Evolutionary conservation across 805 yeast species (phyloP).

Genomic region (Cyberlindnera lachancei): DNA sequence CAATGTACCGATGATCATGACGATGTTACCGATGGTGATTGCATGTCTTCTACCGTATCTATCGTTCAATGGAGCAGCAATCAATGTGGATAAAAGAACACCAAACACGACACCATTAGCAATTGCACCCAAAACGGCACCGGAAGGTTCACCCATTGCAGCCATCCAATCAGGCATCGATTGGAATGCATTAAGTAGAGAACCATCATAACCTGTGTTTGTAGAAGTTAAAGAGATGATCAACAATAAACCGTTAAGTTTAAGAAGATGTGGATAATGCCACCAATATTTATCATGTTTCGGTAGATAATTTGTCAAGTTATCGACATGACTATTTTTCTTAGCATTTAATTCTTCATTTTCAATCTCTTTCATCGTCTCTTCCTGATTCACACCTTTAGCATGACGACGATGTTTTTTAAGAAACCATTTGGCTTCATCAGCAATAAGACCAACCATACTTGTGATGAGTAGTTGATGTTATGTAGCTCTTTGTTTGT

Average conservation of each 20-base stretch:
- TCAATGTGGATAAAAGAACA: conserved; percentile 23
- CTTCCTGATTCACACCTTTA: background rate
- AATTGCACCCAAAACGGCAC: conserved; percentile 34
- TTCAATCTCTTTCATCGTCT: background rate
- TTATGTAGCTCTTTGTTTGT: too few relatives aligned
- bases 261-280: conserved; percentile 30
- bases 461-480: too few relatives aligned
- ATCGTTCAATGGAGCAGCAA: conserved; percentile 28
- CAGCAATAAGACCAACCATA: conserved; percentile 17
- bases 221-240: conserved; percentile 39
- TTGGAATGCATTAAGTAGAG: conserved; percentile 45
- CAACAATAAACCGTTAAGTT: conserved; percentile 31
- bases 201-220: conserved; percentile 41
- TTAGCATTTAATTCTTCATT: background rate
- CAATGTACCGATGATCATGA: conserved; percentile 21
- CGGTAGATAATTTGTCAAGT: conserved; percentile 19
- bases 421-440: conserved; percentile 16
- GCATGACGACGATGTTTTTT: too few relatives aligned
- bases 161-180: conserved; percentile 34
- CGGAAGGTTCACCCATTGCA: conserved; percentile 32
- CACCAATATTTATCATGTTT: conserved; percentile 26
- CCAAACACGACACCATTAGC: conserved; percentile 38
- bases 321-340: conserved; percentile 3
- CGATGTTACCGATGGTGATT: conserved; percentile 17
- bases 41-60: conserved; percentile 33